Evolutionary conservation across 768 basidiomycete species (phyloP).

Genomic region (Zangia roseola): DNA sequence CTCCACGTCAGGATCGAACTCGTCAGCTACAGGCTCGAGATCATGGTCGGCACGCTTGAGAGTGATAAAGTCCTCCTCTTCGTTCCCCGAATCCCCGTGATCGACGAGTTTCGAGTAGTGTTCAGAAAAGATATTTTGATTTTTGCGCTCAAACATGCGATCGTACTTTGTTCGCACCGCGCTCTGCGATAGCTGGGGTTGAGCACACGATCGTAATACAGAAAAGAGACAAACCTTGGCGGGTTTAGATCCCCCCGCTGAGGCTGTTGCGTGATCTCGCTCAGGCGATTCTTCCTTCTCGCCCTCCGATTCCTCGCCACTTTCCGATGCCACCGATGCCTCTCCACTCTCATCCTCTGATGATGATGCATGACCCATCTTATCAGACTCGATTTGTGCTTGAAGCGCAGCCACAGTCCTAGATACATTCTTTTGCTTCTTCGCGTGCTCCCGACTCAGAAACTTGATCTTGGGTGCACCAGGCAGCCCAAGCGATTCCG

Average conservation of each 20-base stretch:
- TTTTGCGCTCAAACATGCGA: constrained; percentile 96
- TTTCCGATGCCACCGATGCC: constrained; percentile 20
- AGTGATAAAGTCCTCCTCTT: constrained; percentile 85
- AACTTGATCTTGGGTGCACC: constrained; percentile 97
- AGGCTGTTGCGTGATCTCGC: background rate
- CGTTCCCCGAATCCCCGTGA: constrained; percentile 48
- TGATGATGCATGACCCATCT: constrained; percentile 6
- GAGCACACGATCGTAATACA: background rate
- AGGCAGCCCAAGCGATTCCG: constrained; percentile 87
- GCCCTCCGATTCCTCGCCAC: constrained; percentile 27
- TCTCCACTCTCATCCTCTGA: constrained; percentile 19
- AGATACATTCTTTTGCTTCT: constrained; percentile 74
- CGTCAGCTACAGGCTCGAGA: constrained; percentile 47
- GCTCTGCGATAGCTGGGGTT: constrained; percentile 23
- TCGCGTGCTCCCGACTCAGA: constrained; percentile 61
- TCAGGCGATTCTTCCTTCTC: constrained; percentile 4
- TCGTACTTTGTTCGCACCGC: constrained; percentile 90
- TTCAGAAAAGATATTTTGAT: constrained; percentile 86
- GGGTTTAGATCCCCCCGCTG: constrained; percentile 23
- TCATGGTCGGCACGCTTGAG: constrained; percentile 91
- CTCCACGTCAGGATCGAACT: constrained; percentile 36
- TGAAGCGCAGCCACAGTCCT: constrained; percentile 40
- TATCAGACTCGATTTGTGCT: constrained; percentile 28
- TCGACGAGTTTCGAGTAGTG: constrained; percentile 90
- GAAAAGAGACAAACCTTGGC: constrained; percentile 39